Conservation (phyloP, 1,284 basidiomycete species). For the Apiotrichum veenhuisii region DNA sequence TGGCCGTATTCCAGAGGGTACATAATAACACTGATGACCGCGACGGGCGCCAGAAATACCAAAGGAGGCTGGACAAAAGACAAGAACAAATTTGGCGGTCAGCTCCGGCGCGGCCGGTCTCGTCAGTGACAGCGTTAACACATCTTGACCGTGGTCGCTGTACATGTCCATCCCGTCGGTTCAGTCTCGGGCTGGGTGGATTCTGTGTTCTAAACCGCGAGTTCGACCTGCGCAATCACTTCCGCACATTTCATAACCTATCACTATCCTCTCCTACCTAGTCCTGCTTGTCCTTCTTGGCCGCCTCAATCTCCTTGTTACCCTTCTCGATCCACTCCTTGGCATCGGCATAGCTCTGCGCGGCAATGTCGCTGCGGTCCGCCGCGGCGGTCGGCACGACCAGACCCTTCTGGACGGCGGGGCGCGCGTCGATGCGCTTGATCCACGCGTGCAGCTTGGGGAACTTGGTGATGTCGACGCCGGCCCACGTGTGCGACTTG, state of each 20-base stretch:
- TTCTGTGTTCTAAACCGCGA: too few species aligned
- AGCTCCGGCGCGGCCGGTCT: too few species aligned
- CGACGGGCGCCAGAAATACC: too few species aligned
- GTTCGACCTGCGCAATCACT: too few species aligned
- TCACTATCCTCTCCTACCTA: not conserved
- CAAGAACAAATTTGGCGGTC: too few species aligned
- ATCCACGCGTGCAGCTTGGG: conserved; percentile 59
- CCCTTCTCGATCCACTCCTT: conserved; percentile 30
- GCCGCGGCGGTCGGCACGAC: conserved; percentile 31
- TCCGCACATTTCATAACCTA: not conserved
- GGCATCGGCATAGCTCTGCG: conserved; percentile 21
- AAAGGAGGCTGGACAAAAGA: too few species aligned
- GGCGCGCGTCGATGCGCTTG: conserved; percentile 50
- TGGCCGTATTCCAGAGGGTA: too few species aligned
- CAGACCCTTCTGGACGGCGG: conserved; percentile 50
- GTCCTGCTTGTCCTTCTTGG: conserved; percentile 13
- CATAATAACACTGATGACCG: too few species aligned
- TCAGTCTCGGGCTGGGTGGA: too few species aligned
- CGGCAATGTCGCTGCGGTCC: conserved; percentile 11
- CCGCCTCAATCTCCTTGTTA: conserved; percentile 21
- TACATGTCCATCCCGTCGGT: too few species aligned
- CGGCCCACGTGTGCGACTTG: conserved; percentile 52
- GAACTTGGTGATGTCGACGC: conserved; percentile 58
- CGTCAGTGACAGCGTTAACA: too few species aligned
- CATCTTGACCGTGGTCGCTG: too few species aligned